Evolutionary conservation across 23 red algal genomes (phyloP).

Genomic region (Gracilaria vermiculophylla): DNA sequence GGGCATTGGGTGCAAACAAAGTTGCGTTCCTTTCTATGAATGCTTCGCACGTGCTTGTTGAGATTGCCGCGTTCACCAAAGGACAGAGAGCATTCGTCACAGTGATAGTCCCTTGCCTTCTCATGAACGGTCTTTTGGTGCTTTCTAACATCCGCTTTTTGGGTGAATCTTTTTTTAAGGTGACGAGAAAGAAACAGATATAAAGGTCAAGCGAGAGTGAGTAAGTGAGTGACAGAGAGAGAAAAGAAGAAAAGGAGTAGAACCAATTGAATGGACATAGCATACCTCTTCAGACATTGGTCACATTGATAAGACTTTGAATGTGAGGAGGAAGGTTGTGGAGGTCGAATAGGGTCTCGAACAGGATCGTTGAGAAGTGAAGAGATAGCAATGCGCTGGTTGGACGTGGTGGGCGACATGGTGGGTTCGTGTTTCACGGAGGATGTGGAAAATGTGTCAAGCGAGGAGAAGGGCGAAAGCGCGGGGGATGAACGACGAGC

Average conservation of each 20-base stretch:
- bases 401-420: constrained; percentile 16
- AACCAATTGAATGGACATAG: neutral
- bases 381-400: constrained; percentile 39
- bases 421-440: neutral
- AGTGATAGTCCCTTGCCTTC: constrained; percentile 63
- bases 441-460: neutral
- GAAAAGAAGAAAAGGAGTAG: neutral
- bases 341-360: neutral
- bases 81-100: constrained; percentile 40
- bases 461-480: neutral
- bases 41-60: constrained; percentile 65
- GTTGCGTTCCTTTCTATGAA: constrained; percentile 65
- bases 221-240: neutral
- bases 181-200: neutral
- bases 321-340: neutral
- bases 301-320: constrained; percentile 32
- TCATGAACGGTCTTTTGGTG: constrained; percentile 67
- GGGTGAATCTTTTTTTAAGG: constrained; percentile 34
- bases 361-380: constrained; percentile 49
- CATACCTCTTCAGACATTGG: constrained; percentile 44
- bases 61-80: constrained; percentile 68
- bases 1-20: constrained; percentile 61
- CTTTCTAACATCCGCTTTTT: constrained; percentile 59
- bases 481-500: neutral
- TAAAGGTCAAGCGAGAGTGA: no score